Conservation (phyloP, 352 stramenopile genomes). For the Globisporangium echinulatum region DNA sequence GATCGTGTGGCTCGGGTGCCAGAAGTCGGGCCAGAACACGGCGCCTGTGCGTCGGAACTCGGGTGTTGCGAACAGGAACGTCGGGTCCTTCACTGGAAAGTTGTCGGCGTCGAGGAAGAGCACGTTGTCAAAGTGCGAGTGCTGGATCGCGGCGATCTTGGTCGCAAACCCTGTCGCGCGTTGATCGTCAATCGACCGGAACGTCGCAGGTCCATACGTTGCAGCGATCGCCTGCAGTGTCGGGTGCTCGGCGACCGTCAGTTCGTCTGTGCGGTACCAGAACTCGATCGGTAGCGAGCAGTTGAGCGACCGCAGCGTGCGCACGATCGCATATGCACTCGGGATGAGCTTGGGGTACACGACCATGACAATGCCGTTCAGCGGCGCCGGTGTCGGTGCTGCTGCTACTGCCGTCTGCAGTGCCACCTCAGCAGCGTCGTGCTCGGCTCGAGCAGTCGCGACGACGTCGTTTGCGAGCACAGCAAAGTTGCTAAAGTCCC, state of each 20-base stretch:
- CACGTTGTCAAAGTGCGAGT: conserved; percentile 29
- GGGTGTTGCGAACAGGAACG: conserved; percentile 32
- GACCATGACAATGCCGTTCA: conserved; percentile 55
- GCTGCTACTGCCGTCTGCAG: background rate
- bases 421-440: too few relatives aligned
- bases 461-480: conserved; percentile 14
- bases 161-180: conserved; percentile 36
- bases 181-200: conserved; percentile 42
- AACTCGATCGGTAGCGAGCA: conserved; percentile 53
- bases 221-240: conserved; percentile 25
- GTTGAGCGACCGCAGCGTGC: conserved; percentile 27
- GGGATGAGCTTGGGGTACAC: conserved; percentile 49
- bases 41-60: conserved; percentile 32
- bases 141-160: conserved; percentile 54
- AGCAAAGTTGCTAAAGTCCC: conserved; percentile 18
- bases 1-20: conserved; percentile 48
- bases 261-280: conserved; percentile 31
- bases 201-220: conserved; percentile 25
- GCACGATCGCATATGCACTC: conserved; percentile 42
- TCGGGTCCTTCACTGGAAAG: conserved; percentile 37
- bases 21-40: conserved; percentile 63
- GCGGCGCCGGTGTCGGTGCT: background rate
- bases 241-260: conserved; percentile 7
- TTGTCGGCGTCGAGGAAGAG: conserved; percentile 57
- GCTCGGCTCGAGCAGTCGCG: background rate